Evolutionary conservation across 441 rosid species (phyloP), one percentile per base, ranked within the genome.

Genomic region (Croton laevigatus): DNA sequence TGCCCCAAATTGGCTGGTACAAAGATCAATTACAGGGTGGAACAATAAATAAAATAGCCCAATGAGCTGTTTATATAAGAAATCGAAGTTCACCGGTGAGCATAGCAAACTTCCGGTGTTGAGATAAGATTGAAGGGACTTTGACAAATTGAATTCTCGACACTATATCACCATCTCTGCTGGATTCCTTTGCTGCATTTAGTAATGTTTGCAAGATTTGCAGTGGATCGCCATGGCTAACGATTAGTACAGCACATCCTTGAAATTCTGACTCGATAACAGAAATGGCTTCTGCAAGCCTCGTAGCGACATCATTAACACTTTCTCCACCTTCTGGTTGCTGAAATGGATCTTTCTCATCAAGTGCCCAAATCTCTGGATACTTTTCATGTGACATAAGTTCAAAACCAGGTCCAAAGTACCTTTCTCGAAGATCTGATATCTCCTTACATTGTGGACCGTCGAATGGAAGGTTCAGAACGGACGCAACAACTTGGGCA

Each of bases 171-270:
- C 63, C 40, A 17, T 42, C 53, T 6, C 52, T 63, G 13, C 60
- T 44, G 34, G 82, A 79, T 68, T 74, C 76, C 75, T 82, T 79
- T 23, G 84, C 86, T 32, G 90, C 86, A 54, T 78, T 75, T 36
- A 90, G 71, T 70, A 86, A 45, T 73, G 90, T 87, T 84, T 90
- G 98, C 78, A 90, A 76, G 82, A 94, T 92, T 87, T 94, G 94
- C 75, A 94, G 76, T 34, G 97, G 96, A 87, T 91, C 97, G n/a
- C 98, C 99, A 65, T 94, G 98, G 85, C 96, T 46, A 49, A 44
- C 78, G 42, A 66, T 8, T 38, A 22, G 37, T 32, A 27, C 36
- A 5, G 11, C 46, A 48, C 83, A 91, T 97, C 93, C 84, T 69
- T 88, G 82, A 82, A 77, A 92, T 59, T 90, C 89, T 12, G 86